Conservation (phyloP, 225 moss, liverwort and hornwort species). For the Marchantia polymorpha region DNA sequence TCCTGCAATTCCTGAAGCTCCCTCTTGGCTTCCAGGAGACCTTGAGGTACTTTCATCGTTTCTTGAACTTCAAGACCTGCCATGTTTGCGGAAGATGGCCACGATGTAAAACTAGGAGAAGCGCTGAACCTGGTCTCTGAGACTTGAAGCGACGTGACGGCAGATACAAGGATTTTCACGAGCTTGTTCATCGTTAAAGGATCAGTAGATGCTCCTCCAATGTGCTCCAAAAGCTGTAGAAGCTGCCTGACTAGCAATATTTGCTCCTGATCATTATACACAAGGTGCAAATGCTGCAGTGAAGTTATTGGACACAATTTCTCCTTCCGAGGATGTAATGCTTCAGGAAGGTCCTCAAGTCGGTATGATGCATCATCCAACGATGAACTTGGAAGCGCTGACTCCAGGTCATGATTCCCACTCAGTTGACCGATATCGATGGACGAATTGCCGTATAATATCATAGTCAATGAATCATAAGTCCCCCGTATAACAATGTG, state of each 20-base stretch:
- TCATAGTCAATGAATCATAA: conserved; percentile 79
- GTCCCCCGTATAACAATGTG: conserved; percentile 96
- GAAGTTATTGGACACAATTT: conserved; percentile 17
- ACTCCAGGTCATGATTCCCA: conserved; percentile 29
- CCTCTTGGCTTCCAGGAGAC: conserved; percentile 47
- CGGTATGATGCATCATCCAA: conserved; percentile 26
- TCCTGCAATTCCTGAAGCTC: conserved; percentile 64
- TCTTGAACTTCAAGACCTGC: conserved; percentile 41
- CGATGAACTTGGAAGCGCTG: conserved; percentile 18
- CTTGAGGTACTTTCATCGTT: conserved; percentile 30
- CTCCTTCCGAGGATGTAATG: conserved; percentile 30
- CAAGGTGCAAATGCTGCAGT: conserved; percentile 34
- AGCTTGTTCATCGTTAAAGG: conserved; percentile 41
- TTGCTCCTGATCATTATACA: conserved; percentile 20
- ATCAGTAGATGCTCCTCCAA: conserved; percentile 25
- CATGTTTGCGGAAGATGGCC: conserved; percentile 45
- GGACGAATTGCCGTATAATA: conserved; percentile 88
- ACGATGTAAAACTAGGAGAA: conserved; percentile 31
- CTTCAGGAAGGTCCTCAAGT: conserved; percentile 46
- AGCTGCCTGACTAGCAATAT: conserved; percentile 20
- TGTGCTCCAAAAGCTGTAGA: conserved; percentile 29
- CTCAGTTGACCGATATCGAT: conserved; percentile 53
- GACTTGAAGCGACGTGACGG: conserved; percentile 64
- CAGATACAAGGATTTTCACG: conserved; percentile 68
- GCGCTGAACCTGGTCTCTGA: conserved; percentile 43